Conservation (phyloP, 352 stramenopile species). For the Peronospora farinosa region DNA sequence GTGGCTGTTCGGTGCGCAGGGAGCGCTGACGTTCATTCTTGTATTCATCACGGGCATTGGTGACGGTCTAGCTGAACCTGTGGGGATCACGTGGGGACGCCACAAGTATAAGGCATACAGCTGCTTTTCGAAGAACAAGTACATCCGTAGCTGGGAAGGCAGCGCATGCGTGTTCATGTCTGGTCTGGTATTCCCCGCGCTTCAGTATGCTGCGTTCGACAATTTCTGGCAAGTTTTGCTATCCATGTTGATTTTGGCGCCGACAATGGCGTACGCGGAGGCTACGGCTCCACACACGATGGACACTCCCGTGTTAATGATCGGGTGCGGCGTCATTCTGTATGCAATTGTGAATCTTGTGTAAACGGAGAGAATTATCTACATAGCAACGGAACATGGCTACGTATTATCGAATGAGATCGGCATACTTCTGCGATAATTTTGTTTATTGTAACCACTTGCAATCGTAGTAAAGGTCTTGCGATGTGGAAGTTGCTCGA, state of each 20-base stretch:
- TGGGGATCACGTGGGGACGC: slow-evolving; percentile 72
- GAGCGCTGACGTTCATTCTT: slow-evolving; percentile 62
- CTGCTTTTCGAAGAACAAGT: slow-evolving; percentile 80
- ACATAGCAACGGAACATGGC: too few relatives aligned
- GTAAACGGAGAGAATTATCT: slow-evolving; percentile 34
- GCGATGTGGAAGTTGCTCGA: too few relatives aligned
- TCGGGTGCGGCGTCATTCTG: slow-evolving; percentile 61
- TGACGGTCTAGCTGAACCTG: slow-evolving; percentile 67
- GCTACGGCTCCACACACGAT: slow-evolving; percentile 79
- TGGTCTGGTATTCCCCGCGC: slow-evolving; percentile 66
- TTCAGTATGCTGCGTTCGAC: slow-evolving; percentile 75
- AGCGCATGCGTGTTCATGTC: slow-evolving; percentile 75
- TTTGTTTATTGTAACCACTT: too few relatives aligned
- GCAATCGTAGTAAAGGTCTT: too few relatives aligned
- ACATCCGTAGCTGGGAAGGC: slow-evolving; percentile 79
- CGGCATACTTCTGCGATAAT: too few relatives aligned
- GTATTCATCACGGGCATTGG: slow-evolving; percentile 81
- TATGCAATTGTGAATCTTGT: slow-evolving; percentile 56
- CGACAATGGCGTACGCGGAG: slow-evolving; percentile 80
- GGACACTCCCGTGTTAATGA: slow-evolving; percentile 82
- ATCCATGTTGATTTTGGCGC: slow-evolving; percentile 70
- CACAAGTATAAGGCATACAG: slow-evolving; percentile 84
- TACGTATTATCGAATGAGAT: too few relatives aligned
- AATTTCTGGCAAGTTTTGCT: slow-evolving; percentile 72
- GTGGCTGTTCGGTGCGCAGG: slow-evolving; percentile 63